Base-by-base conservation (phyloP, 164 flowering plant genomes). In the Magnolia officinalis region DNA sequence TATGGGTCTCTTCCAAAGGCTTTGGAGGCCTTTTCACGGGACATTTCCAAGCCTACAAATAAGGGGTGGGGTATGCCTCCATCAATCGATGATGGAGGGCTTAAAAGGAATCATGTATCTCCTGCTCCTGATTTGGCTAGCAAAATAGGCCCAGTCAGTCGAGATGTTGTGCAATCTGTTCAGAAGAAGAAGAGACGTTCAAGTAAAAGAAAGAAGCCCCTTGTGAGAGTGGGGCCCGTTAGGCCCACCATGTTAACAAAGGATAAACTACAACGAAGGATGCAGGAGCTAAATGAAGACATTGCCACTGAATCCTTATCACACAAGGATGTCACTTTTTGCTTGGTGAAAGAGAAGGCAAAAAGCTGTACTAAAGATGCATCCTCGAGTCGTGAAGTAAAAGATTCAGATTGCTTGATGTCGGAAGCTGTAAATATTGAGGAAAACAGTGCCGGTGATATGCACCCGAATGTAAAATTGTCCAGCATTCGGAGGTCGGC, bases 1-100 rank as follows among this genome's bases (percentile, higher is more conserved):
- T 75, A 71, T 61, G 49, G 69, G 49, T 78, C 83, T 21, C 80
- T 81, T 24, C 66, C 65, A 11, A 59, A 76, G 66, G 83, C 80
- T 58, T 26, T 74, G 66, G 74, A 81, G 21, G 73, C 78, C 49
- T 71, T 71, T 65, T 67, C 58, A 19, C 50, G n/a, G 45, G 77
- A 63, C 18, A 55, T 66, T 31, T 74, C 74, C 13, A 72, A 77
- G 71, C 73, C 45, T 37, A 3, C 45, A 37, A 37, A 37, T 3
- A 37, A 16, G 50, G 70, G 55, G 45, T 52, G 72, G 14, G 61
- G 50, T 18, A 67, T 49, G 31, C 75, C 78, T 67, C 78, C 23
- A 23, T 72, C 55, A 11, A 65, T 21, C 6, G 61, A 19, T 4
- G 49, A 9, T 70, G 64, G 50, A 19, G 23, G 55, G 26, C 19